Conservation (phyloP, 352 stramenopile species). For the Pelagophyceae sp. region DNA sequence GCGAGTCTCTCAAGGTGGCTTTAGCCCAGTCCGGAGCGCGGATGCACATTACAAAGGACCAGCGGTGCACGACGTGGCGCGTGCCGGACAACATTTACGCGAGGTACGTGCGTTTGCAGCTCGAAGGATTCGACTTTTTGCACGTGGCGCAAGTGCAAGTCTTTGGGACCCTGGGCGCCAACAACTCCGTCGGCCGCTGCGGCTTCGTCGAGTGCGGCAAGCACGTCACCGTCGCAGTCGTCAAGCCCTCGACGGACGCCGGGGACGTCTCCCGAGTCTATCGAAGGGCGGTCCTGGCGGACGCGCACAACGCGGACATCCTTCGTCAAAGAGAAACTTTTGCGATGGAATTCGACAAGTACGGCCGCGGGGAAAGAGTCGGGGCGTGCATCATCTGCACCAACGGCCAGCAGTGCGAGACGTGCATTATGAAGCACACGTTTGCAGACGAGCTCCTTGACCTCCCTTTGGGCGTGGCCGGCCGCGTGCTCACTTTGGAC, state of each 20-base stretch:
- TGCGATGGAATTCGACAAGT: conserved; percentile 58
- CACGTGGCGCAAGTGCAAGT: conserved; percentile 78
- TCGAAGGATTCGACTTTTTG: conserved; percentile 73
- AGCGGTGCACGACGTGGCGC: conserved; percentile 71
- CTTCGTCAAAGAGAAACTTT: conserved; percentile 76
- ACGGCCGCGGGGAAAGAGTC: conserved; percentile 45
- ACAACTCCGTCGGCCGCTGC: conserved; percentile 67
- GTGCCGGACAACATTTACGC: conserved; percentile 68
- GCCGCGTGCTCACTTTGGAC: conserved; percentile 38
- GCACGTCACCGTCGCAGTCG: conserved; percentile 72
- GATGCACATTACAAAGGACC: conserved; percentile 61
- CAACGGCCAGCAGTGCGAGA: conserved; percentile 65
- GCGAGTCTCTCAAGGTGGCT: conserved; percentile 65
- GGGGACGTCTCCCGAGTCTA: conserved; percentile 57
- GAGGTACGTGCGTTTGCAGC: conserved; percentile 69
- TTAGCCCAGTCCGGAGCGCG: conserved; percentile 55
- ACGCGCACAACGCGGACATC: conserved; percentile 74
- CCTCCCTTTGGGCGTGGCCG: conserved; percentile 39
- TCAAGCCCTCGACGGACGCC: conserved; percentile 55
- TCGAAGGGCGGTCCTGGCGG: conserved; percentile 68
- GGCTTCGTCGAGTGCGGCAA: conserved; percentile 63
- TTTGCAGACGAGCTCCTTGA: conserved; percentile 38
- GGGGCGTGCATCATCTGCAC: conserved; percentile 64
- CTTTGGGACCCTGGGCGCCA: conserved; percentile 71
- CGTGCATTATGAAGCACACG: conserved; percentile 62